Percentiles rank a stretch among this genome's conserved stretches.
phyloP scores from a whole-genome alignment of 345 rosid species.

The Hevea brasiliensis region DNA sequence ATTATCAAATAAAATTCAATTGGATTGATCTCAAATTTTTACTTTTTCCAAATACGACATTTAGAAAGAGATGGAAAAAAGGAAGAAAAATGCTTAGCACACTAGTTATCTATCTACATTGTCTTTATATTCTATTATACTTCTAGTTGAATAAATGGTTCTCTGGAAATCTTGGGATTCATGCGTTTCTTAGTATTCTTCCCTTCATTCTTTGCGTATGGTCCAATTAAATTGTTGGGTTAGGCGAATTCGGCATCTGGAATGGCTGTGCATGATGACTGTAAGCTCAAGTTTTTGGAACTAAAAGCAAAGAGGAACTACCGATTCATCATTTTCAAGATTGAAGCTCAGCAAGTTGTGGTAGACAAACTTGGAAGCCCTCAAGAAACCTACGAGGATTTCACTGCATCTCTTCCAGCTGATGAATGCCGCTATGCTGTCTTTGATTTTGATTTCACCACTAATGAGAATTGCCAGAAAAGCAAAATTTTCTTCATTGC shows the following conservation, averaged over 20 bases:
- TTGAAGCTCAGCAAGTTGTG: slow-evolving; percentile 73
- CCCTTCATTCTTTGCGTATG: background rate
- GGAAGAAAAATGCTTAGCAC: too few relatives aligned
- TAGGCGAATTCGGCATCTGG: slow-evolving; percentile 94
- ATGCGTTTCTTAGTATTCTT: background rate
- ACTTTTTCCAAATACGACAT: too few relatives aligned
- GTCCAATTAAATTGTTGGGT: background rate
- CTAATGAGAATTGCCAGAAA: slow-evolving; percentile 88
- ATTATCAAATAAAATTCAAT: too few relatives aligned
- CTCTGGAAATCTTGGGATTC: background rate
- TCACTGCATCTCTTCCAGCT: slow-evolving; percentile 62
- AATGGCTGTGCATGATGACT: slow-evolving; percentile 86
- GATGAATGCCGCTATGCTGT: slow-evolving; percentile 93
- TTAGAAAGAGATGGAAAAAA: too few relatives aligned
- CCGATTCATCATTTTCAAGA: slow-evolving; percentile 84
- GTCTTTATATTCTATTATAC: too few relatives aligned
- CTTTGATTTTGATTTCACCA: slow-evolving; percentile 79
- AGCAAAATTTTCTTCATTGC: slow-evolving; percentile 98
- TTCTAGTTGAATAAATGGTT: too few relatives aligned
- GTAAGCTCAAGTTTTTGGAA: slow-evolving; percentile 84
- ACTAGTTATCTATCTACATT: too few relatives aligned
- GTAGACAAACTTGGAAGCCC: slow-evolving; percentile 80
- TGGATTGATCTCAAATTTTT: too few relatives aligned
- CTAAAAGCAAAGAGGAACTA: slow-evolving; percentile 79
- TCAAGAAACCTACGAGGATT: slow-evolving; percentile 68